These are phyloP conservation scores for Golubevia pallescens DNA, from an alignment of 1,284 basidiomycete species.

Conservation along the genomic window DNA sequence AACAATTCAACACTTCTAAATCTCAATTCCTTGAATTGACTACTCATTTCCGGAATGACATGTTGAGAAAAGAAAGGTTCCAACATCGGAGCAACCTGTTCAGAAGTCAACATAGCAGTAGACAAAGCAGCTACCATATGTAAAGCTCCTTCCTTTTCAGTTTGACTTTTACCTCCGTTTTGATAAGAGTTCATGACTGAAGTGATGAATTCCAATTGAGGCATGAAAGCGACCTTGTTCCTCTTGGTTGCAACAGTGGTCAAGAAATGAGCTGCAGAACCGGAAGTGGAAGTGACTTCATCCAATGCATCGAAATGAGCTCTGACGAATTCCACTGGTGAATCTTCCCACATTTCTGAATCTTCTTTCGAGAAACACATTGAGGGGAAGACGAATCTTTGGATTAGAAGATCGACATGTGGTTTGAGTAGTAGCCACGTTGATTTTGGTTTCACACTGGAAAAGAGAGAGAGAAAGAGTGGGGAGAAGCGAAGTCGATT, in stretches of 20 bases:
- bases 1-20: slow-evolving; percentile 43
- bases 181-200: slow-evolving; percentile 32
- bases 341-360: slow-evolving; percentile 58
- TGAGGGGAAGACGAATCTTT: slow-evolving; percentile 55
- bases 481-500: no score
- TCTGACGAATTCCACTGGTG: slow-evolving; percentile 56
- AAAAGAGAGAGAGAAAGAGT: background rate
- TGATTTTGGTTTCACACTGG: slow-evolving; percentile 51
- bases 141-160: slow-evolving; percentile 59
- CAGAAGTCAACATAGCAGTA: slow-evolving; percentile 46
- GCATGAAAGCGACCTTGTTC: slow-evolving; percentile 51
- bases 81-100: slow-evolving; percentile 38
- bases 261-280: slow-evolving; percentile 37
- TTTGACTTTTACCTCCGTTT: slow-evolving; percentile 10
- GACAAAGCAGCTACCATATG: slow-evolving; percentile 45
- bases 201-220: slow-evolving; percentile 54
- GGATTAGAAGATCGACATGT: slow-evolving; percentile 40
- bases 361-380: slow-evolving; percentile 53
- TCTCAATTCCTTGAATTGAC: slow-evolving; percentile 44
- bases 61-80: slow-evolving; percentile 55
- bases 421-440: slow-evolving; percentile 59
- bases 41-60: slow-evolving; percentile 50
- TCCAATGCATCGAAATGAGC: slow-evolving; percentile 50
- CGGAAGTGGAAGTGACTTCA: slow-evolving; percentile 37
- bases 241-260: slow-evolving; percentile 40